Evolutionary conservation across 768 basidiomycete species (phyloP).

Genomic region (Antrodiella citrinella): DNA sequence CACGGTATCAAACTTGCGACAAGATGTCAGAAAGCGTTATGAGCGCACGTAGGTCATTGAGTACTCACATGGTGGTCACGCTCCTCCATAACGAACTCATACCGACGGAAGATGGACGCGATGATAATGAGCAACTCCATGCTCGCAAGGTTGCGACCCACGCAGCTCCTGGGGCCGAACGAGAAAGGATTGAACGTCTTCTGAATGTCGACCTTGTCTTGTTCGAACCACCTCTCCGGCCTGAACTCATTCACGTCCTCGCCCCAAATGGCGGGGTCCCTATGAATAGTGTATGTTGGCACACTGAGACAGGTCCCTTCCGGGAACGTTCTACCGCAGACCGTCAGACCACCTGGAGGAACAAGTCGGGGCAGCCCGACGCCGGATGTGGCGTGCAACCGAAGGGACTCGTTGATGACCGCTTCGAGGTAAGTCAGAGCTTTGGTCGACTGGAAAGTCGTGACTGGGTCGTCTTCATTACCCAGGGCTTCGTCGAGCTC

Average conservation of each 20-base stretch:
- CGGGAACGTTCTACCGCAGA: slow-evolving; percentile 54
- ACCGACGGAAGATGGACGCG: slow-evolving; percentile 71
- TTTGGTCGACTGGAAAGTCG: slow-evolving; percentile 64
- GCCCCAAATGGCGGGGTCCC: slow-evolving; percentile 68
- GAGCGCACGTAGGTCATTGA: slow-evolving; percentile 3
- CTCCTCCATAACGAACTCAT: slow-evolving; percentile 60
- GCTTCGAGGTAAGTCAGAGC: slow-evolving; percentile 74
- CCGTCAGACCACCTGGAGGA: slow-evolving; percentile 63
- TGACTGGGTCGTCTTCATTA: slow-evolving; percentile 52
- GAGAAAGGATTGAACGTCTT: slow-evolving; percentile 84
- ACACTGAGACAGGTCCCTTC: slow-evolving; percentile 71
- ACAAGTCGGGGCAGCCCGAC: slow-evolving; percentile 78
- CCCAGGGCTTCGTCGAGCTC: slow-evolving; percentile 61
- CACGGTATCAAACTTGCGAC: slow-evolving; percentile 54
- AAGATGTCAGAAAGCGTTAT: slow-evolving; percentile 2
- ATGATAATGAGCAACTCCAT: slow-evolving; percentile 77
- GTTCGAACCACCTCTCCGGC: slow-evolving; percentile 83
- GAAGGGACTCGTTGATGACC: slow-evolving; percentile 79
- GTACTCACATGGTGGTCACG: slow-evolving; percentile 46
- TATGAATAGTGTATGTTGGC: slow-evolving; percentile 79
- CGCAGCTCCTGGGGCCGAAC: slow-evolving; percentile 78
- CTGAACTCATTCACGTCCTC: slow-evolving; percentile 64
- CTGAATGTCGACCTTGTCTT: slow-evolving; percentile 50
- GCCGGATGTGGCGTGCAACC: slow-evolving; percentile 77
- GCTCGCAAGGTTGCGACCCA: slow-evolving; percentile 75